Evolutionary conservation across 1,284 basidiomycete genomes (phyloP), one percentile per base, ranked within the genome.

Genomic region (Naganishia sp.): DNA sequence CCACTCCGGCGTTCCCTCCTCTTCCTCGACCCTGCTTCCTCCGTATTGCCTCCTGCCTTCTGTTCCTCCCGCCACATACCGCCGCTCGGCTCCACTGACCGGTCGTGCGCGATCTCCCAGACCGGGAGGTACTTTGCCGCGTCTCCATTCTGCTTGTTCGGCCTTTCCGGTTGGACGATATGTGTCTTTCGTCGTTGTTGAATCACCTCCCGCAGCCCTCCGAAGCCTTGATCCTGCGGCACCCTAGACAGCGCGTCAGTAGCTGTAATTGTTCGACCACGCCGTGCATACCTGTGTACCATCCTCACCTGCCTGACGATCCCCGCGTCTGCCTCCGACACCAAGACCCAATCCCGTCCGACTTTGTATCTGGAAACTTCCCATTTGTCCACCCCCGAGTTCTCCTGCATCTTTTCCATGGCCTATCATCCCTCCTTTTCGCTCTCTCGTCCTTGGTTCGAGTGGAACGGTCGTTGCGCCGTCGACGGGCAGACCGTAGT

Each of bases 1-100:
- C 64, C 64, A 65, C 21, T 65, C 64, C 33, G 64, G 64, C 25
- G 56, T 50, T 18, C 48, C 33, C 39, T 65, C 64, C 21, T 55
- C 53, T 39, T 39, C 36, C 23, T 65, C 64, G 13, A 28, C 44
- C 31, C 33, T 39, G 36, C 36, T 39, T 39, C 36, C 44, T 11
- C 48, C 48, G 21, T 59, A 45, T 25, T 45, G 45, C 25, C 44
- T 15, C 28, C 55, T 23, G 6, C 43, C 45, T 28, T 9, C 6
- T 11, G 13, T 31, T n/a, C 25, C 42, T 25, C 44, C 48, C n/a
- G 45, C 11, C 28, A 45, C 56, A 25, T 59, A 59, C 56, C 56
- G 23, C 10, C 56, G 43, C 36, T 59, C 56, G 13, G 56, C 56
- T 11, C 56, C 55, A 3, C 50, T 31, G 10, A 9, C 18, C 4